Base-by-base conservation (phyloP, 2,329 filamentous ascomycete genomes). In the Amauroascus niger region DNA sequence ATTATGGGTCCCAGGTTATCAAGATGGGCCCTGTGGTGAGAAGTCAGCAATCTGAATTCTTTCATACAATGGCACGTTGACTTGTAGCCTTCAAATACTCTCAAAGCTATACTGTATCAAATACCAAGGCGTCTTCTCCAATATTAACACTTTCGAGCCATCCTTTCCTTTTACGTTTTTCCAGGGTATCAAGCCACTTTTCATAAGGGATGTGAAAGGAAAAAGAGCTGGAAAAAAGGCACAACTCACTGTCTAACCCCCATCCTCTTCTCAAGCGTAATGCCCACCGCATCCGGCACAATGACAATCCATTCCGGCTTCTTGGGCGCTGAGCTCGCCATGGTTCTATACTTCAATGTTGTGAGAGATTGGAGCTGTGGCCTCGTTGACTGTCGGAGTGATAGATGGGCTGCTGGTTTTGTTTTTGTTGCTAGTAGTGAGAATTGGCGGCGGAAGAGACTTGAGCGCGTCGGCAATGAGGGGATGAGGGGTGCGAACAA, bases 281-380 rank as follows among this genome's bases (percentile, higher is more conserved):
- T 28, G 20, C 78, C 81, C 1, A 81, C 77, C 67, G 81, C 79
- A 67, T 88, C 84, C 11, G 82, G 84, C 35, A 87, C 65, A 55
- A 88, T 74, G 61, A 84, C 82, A 35, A 88, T 77, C 74, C 82
- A 88, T 67, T 87, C 82, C 57, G 72, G 77, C 64, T 77, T 78
- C 46, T 64, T 55, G 16, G 24, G 57, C 49, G 49, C 49, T 14
- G 40, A 40, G 16, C 47, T 52, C 16, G 52, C 52, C 48, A 55
- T 57, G n/a, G 28, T 55, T 40, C 41, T 46, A 33, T 33, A 51
- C 7, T 51, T 41, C 6, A 44, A 8, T 1, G 28, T n/a, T 11
- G 39, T 33, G 14, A 13, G 8, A 4, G n/a, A 3, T 13, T 28
- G 41, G 26, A 24, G 37, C 20, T n/a, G 18, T 18, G 16, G 26